These are phyloP conservation scores for Hericium erinaceus DNA, from an alignment of 768 basidiomycete species.

Conservation along the genomic window DNA sequence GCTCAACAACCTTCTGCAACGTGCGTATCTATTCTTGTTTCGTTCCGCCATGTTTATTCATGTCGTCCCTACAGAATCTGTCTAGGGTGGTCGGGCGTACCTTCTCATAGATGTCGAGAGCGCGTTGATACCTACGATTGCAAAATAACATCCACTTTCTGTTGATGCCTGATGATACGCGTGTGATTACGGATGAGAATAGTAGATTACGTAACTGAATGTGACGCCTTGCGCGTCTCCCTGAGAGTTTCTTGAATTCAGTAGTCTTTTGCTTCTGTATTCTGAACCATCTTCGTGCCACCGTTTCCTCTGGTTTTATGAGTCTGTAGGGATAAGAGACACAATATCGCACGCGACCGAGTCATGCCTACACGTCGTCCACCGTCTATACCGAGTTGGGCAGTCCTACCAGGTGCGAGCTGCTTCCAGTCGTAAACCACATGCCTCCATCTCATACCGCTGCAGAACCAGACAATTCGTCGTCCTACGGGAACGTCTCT, in stretches of 20 bases:
- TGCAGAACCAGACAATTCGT: neutral
- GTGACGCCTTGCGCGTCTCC: no score
- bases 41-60: neutral
- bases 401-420: neutral
- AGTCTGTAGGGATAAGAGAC: no score
- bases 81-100: slow-evolving; percentile 2
- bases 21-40: slow-evolving; percentile 34
- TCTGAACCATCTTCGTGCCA: no score
- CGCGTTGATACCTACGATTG: neutral
- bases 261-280: no score
- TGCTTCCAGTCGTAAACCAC: neutral
- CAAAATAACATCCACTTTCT: neutral
- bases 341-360: neutral
- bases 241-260: no score
- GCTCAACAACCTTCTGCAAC: slow-evolving; percentile 80
- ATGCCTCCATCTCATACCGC: neutral
- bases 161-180: neutral
- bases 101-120: neutral
- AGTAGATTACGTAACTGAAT: neutral
- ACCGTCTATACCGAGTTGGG: neutral
- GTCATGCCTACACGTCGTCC: neutral
- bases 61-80: slow-evolving; percentile 7
- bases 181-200: neutral
- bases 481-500: neutral
- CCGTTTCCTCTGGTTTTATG: no score